Percentiles rank a stretch among this genome's conserved stretches.
phyloP scores from a whole-genome alignment of 2,329 filamentous ascomycete species.

The Nakataea oryzae region DNA sequence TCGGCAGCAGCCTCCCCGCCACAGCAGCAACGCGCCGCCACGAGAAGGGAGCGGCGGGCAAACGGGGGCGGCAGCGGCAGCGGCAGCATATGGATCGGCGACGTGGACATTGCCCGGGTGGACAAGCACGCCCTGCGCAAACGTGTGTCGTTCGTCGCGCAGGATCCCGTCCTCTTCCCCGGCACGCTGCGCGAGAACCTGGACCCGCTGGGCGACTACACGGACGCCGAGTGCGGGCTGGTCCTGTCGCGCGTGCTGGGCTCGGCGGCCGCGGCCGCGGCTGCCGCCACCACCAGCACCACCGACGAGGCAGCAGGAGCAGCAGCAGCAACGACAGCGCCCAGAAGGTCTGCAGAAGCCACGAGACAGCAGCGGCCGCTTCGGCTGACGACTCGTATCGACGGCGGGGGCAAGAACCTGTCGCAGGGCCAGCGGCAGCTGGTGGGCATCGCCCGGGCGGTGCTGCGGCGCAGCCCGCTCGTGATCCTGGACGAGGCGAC shows the following conservation, averaged over 20 bases:
- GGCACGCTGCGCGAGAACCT: conserved; percentile 53
- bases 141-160: conserved; percentile 52
- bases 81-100: conserved; percentile 44
- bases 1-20: too few relatives aligned
- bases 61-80: neutral
- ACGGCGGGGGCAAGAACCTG: conserved; percentile 50
- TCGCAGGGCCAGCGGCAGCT: conserved; percentile 55
- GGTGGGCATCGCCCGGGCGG: conserved; percentile 48
- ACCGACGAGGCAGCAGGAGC: conserved; percentile 3
- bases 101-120: conserved; percentile 38
- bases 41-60: neutral
- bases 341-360: conserved; percentile 5
- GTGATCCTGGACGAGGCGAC: conserved; percentile 57
- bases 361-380: conserved; percentile 12
- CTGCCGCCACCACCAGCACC: conserved; percentile 1
- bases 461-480: conserved; percentile 48
- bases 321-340: conserved; percentile 26
- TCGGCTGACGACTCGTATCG: conserved; percentile 38
- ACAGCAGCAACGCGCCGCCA: too few relatives aligned
- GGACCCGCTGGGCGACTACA: conserved; percentile 52
- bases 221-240: conserved; percentile 36
- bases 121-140: conserved; percentile 45
- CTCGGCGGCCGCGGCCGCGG: conserved; percentile 7
- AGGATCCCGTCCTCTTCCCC: conserved; percentile 52
- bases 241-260: conserved; percentile 52